These are phyloP conservation scores for Pelargonium cotyledonis DNA, from an alignment of 441 rosid genomes.

Conservation along the genomic window DNA sequence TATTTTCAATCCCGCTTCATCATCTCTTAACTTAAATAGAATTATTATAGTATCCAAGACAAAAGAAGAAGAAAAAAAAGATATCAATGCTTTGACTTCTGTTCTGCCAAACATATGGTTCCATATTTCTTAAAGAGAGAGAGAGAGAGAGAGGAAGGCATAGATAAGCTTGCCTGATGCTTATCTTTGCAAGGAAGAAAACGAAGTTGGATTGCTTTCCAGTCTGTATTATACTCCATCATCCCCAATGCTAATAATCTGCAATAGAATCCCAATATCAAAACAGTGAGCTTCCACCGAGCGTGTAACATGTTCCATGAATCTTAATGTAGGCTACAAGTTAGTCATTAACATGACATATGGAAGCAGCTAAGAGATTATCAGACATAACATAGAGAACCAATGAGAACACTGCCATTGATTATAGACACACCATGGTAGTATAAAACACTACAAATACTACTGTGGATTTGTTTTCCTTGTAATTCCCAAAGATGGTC, in stretches of 20 bases:
- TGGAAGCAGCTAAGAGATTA: conserved; percentile 2
- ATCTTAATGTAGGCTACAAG: background rate
- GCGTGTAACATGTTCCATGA: background rate
- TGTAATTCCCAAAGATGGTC: background rate
- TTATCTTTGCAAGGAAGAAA: conserved; percentile 96
- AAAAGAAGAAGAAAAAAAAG: background rate
- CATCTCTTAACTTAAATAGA: background rate
- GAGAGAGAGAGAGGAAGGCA: too few species aligned
- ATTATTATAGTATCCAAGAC: background rate
- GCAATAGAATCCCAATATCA: conserved; percentile 24
- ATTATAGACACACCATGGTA: background rate
- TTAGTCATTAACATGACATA: background rate
- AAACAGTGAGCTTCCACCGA: conserved; percentile 14
- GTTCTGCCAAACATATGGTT: conserved; percentile 3
- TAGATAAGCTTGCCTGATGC: conserved; percentile 59
- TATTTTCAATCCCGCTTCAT: background rate
- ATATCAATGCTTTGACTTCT: conserved; percentile 3
- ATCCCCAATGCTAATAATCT: conserved; percentile 90
- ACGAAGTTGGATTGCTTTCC: conserved; percentile 90
- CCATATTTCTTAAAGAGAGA: background rate
- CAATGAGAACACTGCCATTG: background rate
- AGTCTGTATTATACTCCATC: conserved; percentile 84
- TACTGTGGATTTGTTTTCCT: background rate
- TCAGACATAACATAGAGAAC: conserved; percentile 1
- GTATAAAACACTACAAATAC: background rate